These are phyloP conservation scores for Pichia kudriavzevii DNA, from an alignment of 1,139 yeast genomes.

Conservation along the genomic window DNA sequence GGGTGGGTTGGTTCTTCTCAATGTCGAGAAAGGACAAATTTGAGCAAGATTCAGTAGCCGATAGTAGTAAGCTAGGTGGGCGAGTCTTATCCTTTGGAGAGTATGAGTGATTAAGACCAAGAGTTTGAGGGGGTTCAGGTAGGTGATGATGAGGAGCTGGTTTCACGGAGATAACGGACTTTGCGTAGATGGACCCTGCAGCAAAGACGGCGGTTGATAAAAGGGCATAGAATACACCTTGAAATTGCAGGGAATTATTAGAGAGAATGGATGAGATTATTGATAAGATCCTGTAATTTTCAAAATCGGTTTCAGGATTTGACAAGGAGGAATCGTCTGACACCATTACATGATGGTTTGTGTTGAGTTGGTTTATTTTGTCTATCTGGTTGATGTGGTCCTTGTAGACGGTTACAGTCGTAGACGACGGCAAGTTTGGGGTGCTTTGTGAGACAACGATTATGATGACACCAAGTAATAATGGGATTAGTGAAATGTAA, in stretches of 20 bases:
- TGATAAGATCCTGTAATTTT: not conserved
- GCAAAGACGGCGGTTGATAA: conserved; percentile 78
- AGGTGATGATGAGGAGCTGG: no score
- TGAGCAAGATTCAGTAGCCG: conserved; percentile 4
- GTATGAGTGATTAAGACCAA: no score
- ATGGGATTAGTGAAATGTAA: conserved; percentile 67
- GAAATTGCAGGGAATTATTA: conserved; percentile 10
- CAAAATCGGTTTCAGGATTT: no score
- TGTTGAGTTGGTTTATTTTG: no score
- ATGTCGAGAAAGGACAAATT: conserved; percentile 4
- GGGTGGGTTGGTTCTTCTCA: conserved; percentile 5
- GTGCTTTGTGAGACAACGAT: conserved; percentile 45
- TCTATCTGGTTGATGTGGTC: no score
- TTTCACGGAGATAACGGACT: conserved; percentile 52
- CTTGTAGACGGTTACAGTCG: no score
- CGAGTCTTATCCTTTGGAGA: conserved; percentile 6
- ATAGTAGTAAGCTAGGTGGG: conserved; percentile 12
- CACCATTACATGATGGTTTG: no score
- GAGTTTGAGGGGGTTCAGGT: no score
- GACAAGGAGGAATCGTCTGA: no score
- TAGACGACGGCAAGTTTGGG: no score
- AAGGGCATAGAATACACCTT: conserved; percentile 47
- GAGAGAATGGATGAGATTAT: not conserved
- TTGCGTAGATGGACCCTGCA: conserved; percentile 83
- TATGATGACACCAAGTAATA: conserved; percentile 73